phyloP scores from a whole-genome alignment of 176 grass and related monocot genomes.

The Oryza glumipatula region DNA sequence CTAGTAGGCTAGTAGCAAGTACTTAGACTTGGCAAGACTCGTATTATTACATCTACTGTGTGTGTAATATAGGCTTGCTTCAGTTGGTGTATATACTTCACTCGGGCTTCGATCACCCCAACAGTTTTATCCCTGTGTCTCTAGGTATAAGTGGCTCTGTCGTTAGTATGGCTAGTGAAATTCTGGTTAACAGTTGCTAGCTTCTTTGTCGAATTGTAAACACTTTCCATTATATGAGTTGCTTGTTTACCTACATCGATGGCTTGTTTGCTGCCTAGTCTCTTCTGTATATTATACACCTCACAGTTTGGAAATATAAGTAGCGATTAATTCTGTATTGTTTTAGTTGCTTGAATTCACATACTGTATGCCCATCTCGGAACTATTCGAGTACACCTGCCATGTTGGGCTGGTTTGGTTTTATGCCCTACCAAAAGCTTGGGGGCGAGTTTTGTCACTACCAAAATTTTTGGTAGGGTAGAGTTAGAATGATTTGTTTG shows the following conservation, averaged over 20 bases:
- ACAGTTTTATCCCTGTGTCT: no score
- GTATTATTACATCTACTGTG: neutral
- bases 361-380: neutral
- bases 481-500: no score
- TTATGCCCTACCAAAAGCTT: no score
- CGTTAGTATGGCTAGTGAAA: no score
- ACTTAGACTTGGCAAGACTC: no score
- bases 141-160: no score
- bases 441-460: no score
- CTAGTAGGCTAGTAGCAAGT: no score
- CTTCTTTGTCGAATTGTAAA: no score
- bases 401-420: neutral
- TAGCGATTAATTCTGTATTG: neutral
- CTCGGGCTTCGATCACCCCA: neutral
- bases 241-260: neutral
- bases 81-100: neutral
- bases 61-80: neutral
- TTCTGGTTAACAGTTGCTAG: neutral
- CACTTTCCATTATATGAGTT: no score
- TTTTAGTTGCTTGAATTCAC: neutral
- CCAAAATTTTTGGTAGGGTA: no score
- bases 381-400: neutral
- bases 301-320: no score
- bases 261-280: neutral
- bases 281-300: neutral